Evolutionary conservation across 2,329 filamentous ascomycete genomes (phyloP).

Genomic region (Calonectria henricotiae): DNA sequence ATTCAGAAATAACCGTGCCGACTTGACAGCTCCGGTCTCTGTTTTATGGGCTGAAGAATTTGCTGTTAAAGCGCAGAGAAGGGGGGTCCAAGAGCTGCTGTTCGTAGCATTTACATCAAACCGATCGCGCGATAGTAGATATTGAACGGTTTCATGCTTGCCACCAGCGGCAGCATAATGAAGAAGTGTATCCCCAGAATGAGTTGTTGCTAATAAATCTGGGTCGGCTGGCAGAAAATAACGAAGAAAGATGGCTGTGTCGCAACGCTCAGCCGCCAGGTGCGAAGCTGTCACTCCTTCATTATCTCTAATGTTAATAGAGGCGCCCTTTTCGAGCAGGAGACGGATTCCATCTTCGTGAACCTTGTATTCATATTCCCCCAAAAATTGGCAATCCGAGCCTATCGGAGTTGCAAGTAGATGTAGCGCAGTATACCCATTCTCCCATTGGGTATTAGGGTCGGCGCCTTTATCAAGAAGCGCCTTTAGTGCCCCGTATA

Average conservation of each 20-base stretch:
- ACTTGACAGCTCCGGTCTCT: neutral
- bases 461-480: neutral
- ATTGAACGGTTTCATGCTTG: neutral
- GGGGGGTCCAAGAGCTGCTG: neutral
- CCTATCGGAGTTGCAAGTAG: neutral
- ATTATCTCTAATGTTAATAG: neutral
- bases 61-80: neutral
- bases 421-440: neutral
- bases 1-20: conserved; percentile 1
- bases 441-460: neutral
- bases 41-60: neutral
- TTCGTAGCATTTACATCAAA: neutral
- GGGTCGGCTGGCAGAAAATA: neutral
- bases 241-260: neutral
- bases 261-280: neutral
- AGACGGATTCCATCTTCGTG: neutral
- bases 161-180: neutral
- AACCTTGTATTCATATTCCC: neutral
- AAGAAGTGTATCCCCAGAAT: neutral
- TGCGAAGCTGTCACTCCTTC: neutral
- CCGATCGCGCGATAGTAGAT: neutral
- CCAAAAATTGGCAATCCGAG: neutral
- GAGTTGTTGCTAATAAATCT: neutral
- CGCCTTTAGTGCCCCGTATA: neutral
- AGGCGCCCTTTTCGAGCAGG: neutral